Base-by-base conservation (phyloP, 306 rosid genomes). In the Begonia fuchsioides region DNA sequence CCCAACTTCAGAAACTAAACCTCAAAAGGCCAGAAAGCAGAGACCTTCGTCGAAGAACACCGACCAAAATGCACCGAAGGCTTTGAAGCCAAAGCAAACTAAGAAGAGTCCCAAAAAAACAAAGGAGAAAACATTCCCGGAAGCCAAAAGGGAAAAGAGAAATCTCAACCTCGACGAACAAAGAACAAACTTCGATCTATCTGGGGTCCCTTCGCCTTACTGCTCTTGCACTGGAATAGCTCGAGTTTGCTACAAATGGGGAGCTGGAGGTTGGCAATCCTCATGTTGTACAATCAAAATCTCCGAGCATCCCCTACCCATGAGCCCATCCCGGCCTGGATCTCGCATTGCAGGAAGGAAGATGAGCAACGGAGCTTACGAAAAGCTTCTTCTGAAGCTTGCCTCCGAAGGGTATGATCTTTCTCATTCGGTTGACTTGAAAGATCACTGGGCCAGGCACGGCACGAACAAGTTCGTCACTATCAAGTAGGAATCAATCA, bases 231-330 rank as follows among this genome's bases (percentile, higher is more conserved):
- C 61, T 11, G 55, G 55, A 38, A 13, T 49, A 48, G 14, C 63
- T 39, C 47, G 61, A 49, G 54, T 26, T 3, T 59, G 56, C 56
- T 59, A 59, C 44, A 59, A 59, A 51, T 59, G 64, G 56, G 56
- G 64, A 19, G 56, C 56, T 43, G 56, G 64, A 6, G 64, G 64
- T 9, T 59, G 64, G 64, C 64, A 59, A 26, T 50, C 64, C 13
- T 59, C 51, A 1, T 59, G 64, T 59, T 59, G 56, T 38, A 51
- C 64, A 15, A 59, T 43, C 32, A 50, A 50, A 12, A 2, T 59
- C 43, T 59, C 56, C 4, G 56, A 50, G 3, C 51, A 59, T 59
- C 64, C 56, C 15, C 57, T 59, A 11, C 56, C 64, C 38, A 50
- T 50, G 64, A 59, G 64, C 43, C 32, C 64, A 3, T 38, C 47